Evolutionary conservation across 2,329 filamentous ascomycete genomes (phyloP).

Genomic region (Dactylellina cionopaga): DNA sequence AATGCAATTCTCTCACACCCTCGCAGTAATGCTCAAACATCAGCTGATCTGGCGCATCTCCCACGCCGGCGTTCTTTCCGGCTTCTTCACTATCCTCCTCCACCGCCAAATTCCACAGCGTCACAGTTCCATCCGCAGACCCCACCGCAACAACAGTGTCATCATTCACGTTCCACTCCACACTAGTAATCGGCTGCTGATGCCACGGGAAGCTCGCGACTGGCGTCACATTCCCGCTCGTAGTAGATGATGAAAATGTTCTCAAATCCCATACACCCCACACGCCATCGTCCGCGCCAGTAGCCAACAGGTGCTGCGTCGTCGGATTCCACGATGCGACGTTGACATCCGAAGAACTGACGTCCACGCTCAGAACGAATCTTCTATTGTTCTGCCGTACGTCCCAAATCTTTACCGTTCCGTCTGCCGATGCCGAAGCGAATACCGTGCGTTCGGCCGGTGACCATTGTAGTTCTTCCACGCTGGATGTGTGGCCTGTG

Average conservation of each 20-base stretch:
- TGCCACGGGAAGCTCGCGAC: slow-evolving; percentile 96
- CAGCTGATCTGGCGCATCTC: slow-evolving; percentile 91
- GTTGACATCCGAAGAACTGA: slow-evolving; percentile 88
- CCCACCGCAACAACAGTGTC: slow-evolving; percentile 95
- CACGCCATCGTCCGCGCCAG: slow-evolving; percentile 89
- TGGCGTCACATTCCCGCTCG: slow-evolving; percentile 69
- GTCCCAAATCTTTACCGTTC: slow-evolving; percentile 96
- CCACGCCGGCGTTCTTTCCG: slow-evolving; percentile 74
- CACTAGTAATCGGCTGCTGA: slow-evolving; percentile 92
- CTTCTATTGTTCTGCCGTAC: slow-evolving; percentile 87
- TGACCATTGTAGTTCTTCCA: slow-evolving; percentile 98
- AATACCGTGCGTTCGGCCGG: slow-evolving; percentile 93
- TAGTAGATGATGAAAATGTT: slow-evolving; percentile 53
- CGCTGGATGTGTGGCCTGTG: slow-evolving; percentile 81
- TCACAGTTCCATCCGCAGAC: slow-evolving; percentile 91
- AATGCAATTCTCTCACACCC: slow-evolving; percentile 93
- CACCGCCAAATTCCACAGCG: slow-evolving; percentile 94
- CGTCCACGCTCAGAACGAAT: slow-evolving; percentile 85
- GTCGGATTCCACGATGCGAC: slow-evolving; percentile 94
- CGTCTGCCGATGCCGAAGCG: slow-evolving; percentile 90
- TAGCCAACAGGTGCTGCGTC: slow-evolving; percentile 87
- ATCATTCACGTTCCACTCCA: slow-evolving; percentile 97
- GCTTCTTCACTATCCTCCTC: slow-evolving; percentile 96
- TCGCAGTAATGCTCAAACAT: slow-evolving; percentile 97
- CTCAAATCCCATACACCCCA: slow-evolving; percentile 97